A percentile compares a stretch with the other conserved stretches of the same genome.
Conservation (phyloP, 768 basidiomycete species). For the Auriscalpium vulgare region DNA sequence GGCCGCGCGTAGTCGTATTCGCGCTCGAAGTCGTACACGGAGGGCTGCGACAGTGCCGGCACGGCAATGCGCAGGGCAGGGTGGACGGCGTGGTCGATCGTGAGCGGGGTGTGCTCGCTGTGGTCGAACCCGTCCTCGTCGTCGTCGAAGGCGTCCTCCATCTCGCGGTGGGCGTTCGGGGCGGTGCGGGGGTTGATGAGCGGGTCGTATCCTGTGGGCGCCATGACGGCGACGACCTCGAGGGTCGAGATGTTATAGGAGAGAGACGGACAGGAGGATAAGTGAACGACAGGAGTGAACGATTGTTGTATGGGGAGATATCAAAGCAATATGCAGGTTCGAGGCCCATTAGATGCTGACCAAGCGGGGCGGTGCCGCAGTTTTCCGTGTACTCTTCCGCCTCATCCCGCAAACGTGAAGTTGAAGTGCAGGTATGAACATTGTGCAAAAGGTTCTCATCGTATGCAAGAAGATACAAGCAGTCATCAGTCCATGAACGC, state of each 20-base stretch:
- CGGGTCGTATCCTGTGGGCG: conserved; percentile 46
- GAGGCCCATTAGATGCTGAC: too few species aligned
- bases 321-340: too few species aligned
- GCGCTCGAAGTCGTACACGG: conserved; percentile 73
- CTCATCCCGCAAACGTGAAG: too few species aligned
- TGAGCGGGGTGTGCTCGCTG: conserved; percentile 31
- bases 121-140: conserved; percentile 41
- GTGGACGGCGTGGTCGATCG: conserved; percentile 17
- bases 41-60: conserved; percentile 22
- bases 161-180: conserved; percentile 47
- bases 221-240: conserved; percentile 15
- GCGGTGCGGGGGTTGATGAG: conserved; percentile 39
- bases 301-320: too few species aligned
- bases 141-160: conserved; percentile 73
- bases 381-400: too few species aligned
- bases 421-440: too few species aligned
- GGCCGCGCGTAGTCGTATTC: conserved; percentile 70
- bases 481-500: too few species aligned
- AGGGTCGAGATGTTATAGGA: too few species aligned
- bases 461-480: neutral
- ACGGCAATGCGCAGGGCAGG: conserved; percentile 22
- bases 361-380: too few species aligned
- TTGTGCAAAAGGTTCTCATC: too few species aligned
- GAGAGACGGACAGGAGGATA: too few species aligned
- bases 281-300: too few species aligned